A percentile compares a stretch with the other conserved stretches of the same genome.
These are phyloP conservation scores for Penicillium diatomitis DNA, from an alignment of 495 filamentous ascomycete species.

Conservation along the genomic window DNA sequence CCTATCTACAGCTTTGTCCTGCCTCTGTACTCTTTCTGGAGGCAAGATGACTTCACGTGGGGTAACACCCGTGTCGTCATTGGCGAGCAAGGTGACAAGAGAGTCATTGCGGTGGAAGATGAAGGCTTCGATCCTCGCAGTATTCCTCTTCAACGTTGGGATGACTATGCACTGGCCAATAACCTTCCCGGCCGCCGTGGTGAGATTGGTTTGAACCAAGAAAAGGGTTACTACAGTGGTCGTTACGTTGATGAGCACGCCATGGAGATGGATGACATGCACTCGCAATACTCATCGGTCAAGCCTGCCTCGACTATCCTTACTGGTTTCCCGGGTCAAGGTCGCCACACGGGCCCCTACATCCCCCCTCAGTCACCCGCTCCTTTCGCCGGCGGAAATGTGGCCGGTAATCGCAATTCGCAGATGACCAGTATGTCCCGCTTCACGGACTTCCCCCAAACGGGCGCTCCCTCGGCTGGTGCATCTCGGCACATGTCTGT, in stretches of 20 bases:
- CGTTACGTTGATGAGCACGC: constrained; percentile 53
- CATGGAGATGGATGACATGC: constrained; percentile 97
- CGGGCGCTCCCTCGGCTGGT: constrained; percentile 24
- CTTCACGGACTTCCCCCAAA: constrained; percentile 42
- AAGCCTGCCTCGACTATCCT: constrained; percentile 88
- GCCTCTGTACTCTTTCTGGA: constrained; percentile 97
- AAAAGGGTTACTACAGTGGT: constrained; percentile 50
- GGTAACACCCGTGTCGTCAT: constrained; percentile 60
- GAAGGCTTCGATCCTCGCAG: constrained; percentile 83
- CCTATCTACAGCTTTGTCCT: constrained; percentile 89
- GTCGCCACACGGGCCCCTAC: constrained; percentile 46
- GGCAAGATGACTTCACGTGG: constrained; percentile 83
- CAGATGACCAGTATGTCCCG: constrained; percentile 46
- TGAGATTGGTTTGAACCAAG: constrained; percentile 36
- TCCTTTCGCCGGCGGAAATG: constrained; percentile 46
- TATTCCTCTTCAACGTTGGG: constrained; percentile 93
- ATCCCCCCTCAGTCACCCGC: constrained; percentile 76
- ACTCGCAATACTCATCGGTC: constrained; percentile 89
- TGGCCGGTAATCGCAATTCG: constrained; percentile 45
- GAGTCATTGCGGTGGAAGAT: constrained; percentile 78
- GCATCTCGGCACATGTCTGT: constrained; percentile 52
- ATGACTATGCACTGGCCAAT: constrained; percentile 90
- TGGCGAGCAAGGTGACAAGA: constrained; percentile 83
- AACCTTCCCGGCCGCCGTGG: constrained; percentile 87
- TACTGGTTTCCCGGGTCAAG: constrained; percentile 68